Conservation (phyloP, 148 eudicot species). For the Fagopyrum homotropicum region DNA sequence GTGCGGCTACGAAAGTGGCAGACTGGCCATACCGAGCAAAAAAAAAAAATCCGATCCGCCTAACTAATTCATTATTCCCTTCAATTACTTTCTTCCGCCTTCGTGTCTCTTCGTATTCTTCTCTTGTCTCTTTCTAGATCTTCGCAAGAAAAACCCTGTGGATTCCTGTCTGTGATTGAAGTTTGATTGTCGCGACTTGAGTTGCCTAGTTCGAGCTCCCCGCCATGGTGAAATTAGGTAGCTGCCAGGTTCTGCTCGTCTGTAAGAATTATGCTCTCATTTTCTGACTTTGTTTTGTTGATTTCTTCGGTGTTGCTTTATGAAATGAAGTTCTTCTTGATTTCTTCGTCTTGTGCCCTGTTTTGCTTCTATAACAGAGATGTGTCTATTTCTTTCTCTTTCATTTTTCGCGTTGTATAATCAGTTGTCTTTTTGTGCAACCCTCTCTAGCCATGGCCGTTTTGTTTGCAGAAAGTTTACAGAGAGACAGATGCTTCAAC, state of each 20-base stretch:
- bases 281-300: background rate
- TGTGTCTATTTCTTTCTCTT: background rate
- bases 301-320: background rate
- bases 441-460: background rate
- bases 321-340: background rate
- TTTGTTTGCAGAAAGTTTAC: background rate
- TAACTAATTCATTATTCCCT: background rate
- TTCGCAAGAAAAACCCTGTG: background rate
- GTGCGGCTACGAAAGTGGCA: background rate
- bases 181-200: background rate
- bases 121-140: conserved; percentile 9
- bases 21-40: background rate
- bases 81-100: conserved; percentile 7
- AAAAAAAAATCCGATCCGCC: background rate
- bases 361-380: background rate
- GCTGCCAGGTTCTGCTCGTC: background rate
- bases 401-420: too few species aligned
- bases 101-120: background rate
- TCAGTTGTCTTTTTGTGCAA: background rate
- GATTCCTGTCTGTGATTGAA: background rate
- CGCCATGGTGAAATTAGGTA: conserved; percentile 3
- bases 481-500: background rate
- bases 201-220: background rate
- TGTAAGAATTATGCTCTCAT: background rate
- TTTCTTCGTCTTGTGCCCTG: background rate